Base-by-base conservation (phyloP, 2,329 filamentous ascomycete species). In the Xylariaceae sp. region DNA sequence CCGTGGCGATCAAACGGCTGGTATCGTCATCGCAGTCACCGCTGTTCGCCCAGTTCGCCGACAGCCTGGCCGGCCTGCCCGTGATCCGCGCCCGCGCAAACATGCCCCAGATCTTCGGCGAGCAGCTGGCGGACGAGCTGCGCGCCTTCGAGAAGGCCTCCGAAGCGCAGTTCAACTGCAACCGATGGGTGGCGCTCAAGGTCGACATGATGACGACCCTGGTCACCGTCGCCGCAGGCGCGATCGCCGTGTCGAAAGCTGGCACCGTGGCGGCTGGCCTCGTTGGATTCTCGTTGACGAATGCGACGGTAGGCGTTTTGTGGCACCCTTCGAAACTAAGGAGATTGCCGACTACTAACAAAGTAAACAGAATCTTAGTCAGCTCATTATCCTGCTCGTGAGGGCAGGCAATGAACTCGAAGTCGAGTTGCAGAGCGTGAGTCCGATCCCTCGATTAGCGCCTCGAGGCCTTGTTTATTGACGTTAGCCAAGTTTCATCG, bases 111-210 rank as follows among this genome's bases (percentile, higher is more conserved):
- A 73, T 73, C 1, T 85, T 84, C 52, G 71, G 75, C 10, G 67
- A 75, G 21, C 74, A 80, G 32, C 67, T 85, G n/a, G 81, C 81
- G 1, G 72, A 79, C 23, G 80, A 79, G 61, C 58, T 85, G 29
- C 74, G 78, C 1, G 66, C 75, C 0, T 81, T 77, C 68, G 75
- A 78, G 10, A 75, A 76, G 5, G 73, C 80, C 0, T 71, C 74
- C 0, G 80, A 84, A 63, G 72, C 81, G 1, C 78, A 77, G 45
- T 83, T 76, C 59, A 84, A 83, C 66, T 79, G 78, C 57, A 85
- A 85, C 64, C 78, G 82, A 7, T 85, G 82, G 82, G 79, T 85
- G 2, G 75, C 77, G 1, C 74, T 84, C 40, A 78, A 82, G 4
- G 74, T 82, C 3, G 82, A 84, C 57, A 75, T 83, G 61, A 77